A percentile compares a stretch with the other conserved stretches of the same genome.
These are phyloP conservation scores for Hypoxylon sp. DNA, from an alignment of 2,329 filamentous ascomycete species.

Conservation along the genomic window DNA sequence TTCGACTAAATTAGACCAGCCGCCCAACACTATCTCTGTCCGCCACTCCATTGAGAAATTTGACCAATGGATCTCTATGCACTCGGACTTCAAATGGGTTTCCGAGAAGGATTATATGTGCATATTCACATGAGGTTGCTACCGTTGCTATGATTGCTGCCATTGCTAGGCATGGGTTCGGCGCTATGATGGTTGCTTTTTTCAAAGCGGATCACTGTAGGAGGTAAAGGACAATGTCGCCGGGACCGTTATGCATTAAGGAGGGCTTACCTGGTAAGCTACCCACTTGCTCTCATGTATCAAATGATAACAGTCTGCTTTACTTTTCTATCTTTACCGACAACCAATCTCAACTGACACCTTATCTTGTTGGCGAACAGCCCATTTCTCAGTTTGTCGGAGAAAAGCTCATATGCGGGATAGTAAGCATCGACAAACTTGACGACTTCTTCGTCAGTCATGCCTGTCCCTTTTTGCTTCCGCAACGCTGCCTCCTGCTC, in stretches of 20 bases:
- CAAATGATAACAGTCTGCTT: conserved; percentile 67
- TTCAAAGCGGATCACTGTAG: conserved; percentile 1
- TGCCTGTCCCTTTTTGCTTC: conserved; percentile 76
- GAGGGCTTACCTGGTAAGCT: conserved; percentile 41
- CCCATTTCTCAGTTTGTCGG: conserved; percentile 69
- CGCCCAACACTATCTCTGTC: conserved; percentile 16
- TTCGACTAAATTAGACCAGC: conserved; percentile 47
- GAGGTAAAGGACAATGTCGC: conserved; percentile 17
- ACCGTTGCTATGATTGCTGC: conserved; percentile 30
- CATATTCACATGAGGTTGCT: conserved; percentile 15
- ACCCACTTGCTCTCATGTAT: conserved; percentile 45
- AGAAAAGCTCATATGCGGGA: conserved; percentile 79
- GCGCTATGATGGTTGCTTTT: conserved; percentile 21
- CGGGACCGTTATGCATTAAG: conserved; percentile 13
- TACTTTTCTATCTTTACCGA: conserved; percentile 71
- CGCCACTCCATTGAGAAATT: not conserved
- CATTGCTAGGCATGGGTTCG: conserved; percentile 20
- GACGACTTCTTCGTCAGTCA: conserved; percentile 84
- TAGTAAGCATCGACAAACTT: conserved; percentile 79
- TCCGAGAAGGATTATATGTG: conserved; percentile 7
- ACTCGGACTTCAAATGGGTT: conserved; percentile 8
- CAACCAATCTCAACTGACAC: conserved; percentile 72
- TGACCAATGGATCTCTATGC: conserved; percentile 18
- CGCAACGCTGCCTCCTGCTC: conserved; percentile 83
- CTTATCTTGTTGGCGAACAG: conserved; percentile 65